Evolutionary conservation across 2,329 filamentous ascomycete species (phyloP).

Genomic region (Colletotrichum incanum): DNA sequence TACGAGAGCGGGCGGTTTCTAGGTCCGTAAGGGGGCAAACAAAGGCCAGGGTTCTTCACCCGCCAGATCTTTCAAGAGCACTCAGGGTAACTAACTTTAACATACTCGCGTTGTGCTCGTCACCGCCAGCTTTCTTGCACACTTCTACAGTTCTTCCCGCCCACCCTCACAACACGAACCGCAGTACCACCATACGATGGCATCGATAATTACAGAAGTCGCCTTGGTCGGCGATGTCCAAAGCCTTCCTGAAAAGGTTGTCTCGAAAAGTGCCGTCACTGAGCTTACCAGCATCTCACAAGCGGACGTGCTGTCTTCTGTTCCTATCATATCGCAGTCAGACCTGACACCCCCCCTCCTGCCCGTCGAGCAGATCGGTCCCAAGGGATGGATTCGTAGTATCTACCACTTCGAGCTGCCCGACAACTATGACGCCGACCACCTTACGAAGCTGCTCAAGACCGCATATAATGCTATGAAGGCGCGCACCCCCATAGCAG

Average conservation of each 20-base stretch:
- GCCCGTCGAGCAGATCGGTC: conserved; percentile 31
- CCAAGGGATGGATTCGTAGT: conserved; percentile 25
- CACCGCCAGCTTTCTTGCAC: too few species aligned
- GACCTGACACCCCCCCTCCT: conserved; percentile 24
- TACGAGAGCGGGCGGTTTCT: background rate
- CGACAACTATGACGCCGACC: conserved; percentile 22
- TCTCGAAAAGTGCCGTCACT: background rate
- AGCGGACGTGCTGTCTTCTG: too few species aligned
- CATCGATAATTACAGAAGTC: background rate
- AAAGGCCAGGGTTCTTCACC: background rate
- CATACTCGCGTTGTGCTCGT: too few species aligned
- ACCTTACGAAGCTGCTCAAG: conserved; percentile 16
- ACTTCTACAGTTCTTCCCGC: too few species aligned
- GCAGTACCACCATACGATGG: background rate
- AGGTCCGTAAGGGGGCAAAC: too few species aligned
- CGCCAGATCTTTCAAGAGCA: too few species aligned
- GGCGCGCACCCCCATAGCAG: conserved; percentile 20
- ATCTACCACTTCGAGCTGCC: conserved; percentile 30
- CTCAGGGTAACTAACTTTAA: too few species aligned
- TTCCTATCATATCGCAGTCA: background rate
- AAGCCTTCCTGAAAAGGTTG: background rate
- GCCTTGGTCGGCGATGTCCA: background rate
- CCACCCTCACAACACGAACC: too few species aligned
- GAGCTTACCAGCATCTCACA: background rate
- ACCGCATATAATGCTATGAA: conserved; percentile 11